Percentiles rank a stretch among this genome's conserved stretches.
Conservation (phyloP, 345 rosid species). For the Gossypium mustelinum region DNA sequence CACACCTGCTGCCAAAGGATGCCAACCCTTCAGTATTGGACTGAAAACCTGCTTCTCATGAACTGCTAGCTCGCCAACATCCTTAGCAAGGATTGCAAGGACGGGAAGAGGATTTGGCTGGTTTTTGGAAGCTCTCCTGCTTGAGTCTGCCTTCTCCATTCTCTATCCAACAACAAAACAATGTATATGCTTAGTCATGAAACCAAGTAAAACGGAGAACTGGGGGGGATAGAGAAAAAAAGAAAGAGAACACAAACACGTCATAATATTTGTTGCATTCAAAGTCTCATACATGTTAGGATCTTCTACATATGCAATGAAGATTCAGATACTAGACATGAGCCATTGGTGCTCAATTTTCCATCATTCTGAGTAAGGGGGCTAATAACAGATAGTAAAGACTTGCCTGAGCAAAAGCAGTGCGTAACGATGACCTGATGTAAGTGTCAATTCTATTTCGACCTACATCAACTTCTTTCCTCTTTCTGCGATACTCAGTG, state of each 20-base stretch:
- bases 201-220: neutral
- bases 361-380: neutral
- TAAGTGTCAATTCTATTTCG: conserved; percentile 83
- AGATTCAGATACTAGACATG: neutral
- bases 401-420: conserved; percentile 98
- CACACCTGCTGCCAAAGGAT: conserved; percentile 94
- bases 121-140: conserved; percentile 81
- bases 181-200: conserved; percentile 14
- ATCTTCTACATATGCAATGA: conserved; percentile 14
- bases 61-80: conserved; percentile 80
- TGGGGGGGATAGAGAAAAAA: neutral
- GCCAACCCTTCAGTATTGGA: conserved; percentile 94
- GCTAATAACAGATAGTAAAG: conserved; percentile 6
- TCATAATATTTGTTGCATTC: neutral
- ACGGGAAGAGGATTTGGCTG: conserved; percentile 78
- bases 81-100: conserved; percentile 89
- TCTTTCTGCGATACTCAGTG: conserved; percentile 79
- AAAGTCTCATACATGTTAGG: neutral
- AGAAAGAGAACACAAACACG: neutral
- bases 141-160: conserved; percentile 96
- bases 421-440: conserved; percentile 89
- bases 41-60: conserved; percentile 77
- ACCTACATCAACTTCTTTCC: conserved; percentile 81
- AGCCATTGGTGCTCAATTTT: neutral
- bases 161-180: conserved; percentile 36